Evolutionary conservation across 768 basidiomycete genomes (phyloP).

Genomic region (Amanita fuliginea): DNA sequence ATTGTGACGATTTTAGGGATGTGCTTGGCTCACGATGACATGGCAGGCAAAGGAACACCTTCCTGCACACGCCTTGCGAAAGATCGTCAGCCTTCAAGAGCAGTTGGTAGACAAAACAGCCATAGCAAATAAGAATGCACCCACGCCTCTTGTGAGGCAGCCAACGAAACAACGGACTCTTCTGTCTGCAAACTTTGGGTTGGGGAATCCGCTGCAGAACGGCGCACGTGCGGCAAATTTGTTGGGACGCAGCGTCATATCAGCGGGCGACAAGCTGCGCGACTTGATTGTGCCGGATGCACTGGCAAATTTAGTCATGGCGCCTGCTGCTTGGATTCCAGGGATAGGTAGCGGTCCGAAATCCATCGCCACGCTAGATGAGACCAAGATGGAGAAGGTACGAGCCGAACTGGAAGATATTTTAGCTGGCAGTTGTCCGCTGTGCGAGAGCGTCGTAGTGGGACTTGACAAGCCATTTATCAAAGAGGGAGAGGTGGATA

Average conservation of each 20-base stretch:
- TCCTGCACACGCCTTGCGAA: slow-evolving; percentile 69
- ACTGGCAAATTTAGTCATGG: slow-evolving; percentile 72
- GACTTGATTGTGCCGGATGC: slow-evolving; percentile 94
- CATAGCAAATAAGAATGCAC: slow-evolving; percentile 17
- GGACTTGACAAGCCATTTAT: slow-evolving; percentile 85
- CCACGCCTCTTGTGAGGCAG: slow-evolving; percentile 26
- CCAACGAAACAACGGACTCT: slow-evolving; percentile 49
- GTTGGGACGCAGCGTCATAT: slow-evolving; percentile 71
- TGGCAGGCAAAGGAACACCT: slow-evolving; percentile 85
- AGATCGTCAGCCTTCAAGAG: slow-evolving; percentile 77
- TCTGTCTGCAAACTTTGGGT: slow-evolving; percentile 64
- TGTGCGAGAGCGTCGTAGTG: slow-evolving; percentile 84
- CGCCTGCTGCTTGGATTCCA: slow-evolving; percentile 64
- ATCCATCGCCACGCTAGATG: slow-evolving; percentile 32
- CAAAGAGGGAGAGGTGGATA: slow-evolving; percentile 64
- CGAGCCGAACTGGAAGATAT: slow-evolving; percentile 82
- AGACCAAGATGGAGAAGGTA: slow-evolving; percentile 58
- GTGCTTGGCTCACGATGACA: slow-evolving; percentile 8
- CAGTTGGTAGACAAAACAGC: slow-evolving; percentile 56
- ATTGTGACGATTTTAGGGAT: not conserved
- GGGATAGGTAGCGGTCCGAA: slow-evolving; percentile 47
- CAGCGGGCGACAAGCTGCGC: slow-evolving; percentile 80
- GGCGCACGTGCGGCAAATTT: slow-evolving; percentile 55
- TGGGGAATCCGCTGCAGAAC: slow-evolving; percentile 45
- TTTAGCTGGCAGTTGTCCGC: slow-evolving; percentile 79